Evolutionary conservation across 2,329 filamentous ascomycete species (phyloP).

Genomic region (Pseudogymnoascus sp.): DNA sequence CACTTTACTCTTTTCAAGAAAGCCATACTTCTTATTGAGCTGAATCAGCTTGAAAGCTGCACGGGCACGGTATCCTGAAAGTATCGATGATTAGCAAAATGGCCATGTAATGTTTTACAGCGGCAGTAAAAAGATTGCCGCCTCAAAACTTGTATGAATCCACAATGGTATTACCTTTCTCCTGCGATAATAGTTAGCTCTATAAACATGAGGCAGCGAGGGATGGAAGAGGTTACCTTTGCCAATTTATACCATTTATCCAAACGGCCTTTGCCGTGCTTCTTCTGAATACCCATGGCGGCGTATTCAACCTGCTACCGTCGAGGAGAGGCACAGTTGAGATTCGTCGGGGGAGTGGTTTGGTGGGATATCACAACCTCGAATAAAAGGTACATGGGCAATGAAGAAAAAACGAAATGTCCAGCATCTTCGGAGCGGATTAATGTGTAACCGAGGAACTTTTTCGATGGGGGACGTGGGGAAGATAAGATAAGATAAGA

Average conservation of each 20-base stretch:
- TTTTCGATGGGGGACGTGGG: not conserved
- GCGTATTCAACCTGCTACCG: constrained; percentile 8
- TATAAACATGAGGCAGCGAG: constrained; percentile 13
- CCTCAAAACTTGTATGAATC: not conserved
- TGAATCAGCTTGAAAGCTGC: constrained; percentile 98
- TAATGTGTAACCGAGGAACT: not conserved
- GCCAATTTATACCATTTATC: constrained; percentile 99
- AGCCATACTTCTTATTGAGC: constrained; percentile 98
- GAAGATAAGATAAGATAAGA: constrained; percentile 8
- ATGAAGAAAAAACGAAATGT: constrained; percentile 8
- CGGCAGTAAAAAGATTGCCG: not conserved
- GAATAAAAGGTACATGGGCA: constrained; percentile 5
- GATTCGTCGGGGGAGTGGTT: not conserved
- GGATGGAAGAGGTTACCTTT: constrained; percentile 64
- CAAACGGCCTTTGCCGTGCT: constrained; percentile 95
- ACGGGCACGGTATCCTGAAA: constrained; percentile 73
- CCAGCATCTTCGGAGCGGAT: not conserved
- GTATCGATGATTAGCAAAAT: not conserved
- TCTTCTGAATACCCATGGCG: constrained; percentile 92
- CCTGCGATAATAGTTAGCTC: constrained; percentile 5
- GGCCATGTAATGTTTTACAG: not conserved
- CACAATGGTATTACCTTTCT: constrained; percentile 4
- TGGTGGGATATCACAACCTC: constrained; percentile 6
- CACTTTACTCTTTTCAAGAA: constrained; percentile 93
- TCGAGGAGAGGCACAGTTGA: constrained; percentile 2